Evolutionary conservation across 116 monocot species (phyloP).

Genomic region (Posidonia oceanica): DNA sequence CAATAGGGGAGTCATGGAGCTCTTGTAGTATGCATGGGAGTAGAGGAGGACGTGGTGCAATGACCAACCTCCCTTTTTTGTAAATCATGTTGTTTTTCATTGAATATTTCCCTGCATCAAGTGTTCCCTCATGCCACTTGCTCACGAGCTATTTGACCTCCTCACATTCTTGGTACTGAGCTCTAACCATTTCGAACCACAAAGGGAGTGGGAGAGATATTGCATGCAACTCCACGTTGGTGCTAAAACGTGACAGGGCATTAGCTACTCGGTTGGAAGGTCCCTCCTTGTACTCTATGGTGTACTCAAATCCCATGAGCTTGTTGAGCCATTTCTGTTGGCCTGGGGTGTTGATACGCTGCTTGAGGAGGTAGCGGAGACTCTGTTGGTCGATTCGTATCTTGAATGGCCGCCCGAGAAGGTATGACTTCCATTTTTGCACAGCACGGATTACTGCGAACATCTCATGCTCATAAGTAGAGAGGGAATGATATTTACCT

Average conservation of each 20-base stretch:
- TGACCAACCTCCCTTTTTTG: too few relatives aligned
- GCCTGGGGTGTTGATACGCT: background rate
- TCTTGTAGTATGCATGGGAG: too few relatives aligned
- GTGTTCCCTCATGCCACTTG: too few relatives aligned
- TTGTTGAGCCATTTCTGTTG: background rate
- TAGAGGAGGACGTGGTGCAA: too few relatives aligned
- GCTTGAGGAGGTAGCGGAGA: background rate
- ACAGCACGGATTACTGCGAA: too few relatives aligned
- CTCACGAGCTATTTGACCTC: too few relatives aligned
- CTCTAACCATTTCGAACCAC: too few relatives aligned
- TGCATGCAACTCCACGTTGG: background rate
- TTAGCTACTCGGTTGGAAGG: background rate
- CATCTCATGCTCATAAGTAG: too few relatives aligned
- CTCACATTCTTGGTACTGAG: too few relatives aligned
- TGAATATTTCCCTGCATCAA: background rate
- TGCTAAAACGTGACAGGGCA: background rate
- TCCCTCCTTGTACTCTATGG: background rate
- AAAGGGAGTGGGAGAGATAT: background rate
- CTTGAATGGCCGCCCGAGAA: background rate
- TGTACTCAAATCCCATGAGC: background rate
- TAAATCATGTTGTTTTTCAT: background rate
- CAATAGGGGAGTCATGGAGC: background rate
- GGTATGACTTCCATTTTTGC: too few relatives aligned
- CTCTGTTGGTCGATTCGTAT: background rate
- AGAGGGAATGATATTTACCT: too few relatives aligned